Evolutionary conservation across 495 filamentous ascomycete genomes (phyloP).

Genomic region (Parathielavia appendiculata): DNA sequence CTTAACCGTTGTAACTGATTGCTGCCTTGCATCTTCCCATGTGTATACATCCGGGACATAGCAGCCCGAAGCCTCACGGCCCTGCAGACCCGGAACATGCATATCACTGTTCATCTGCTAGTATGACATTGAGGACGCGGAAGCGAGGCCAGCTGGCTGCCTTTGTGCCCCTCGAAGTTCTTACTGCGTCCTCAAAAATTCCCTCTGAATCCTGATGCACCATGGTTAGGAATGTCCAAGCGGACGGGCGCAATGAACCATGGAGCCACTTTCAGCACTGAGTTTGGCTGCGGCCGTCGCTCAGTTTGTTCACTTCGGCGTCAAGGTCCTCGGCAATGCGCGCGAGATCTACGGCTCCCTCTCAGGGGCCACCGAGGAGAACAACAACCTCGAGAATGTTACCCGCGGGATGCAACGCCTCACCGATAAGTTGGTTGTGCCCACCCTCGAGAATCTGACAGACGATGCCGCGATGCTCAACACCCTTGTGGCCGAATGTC

Average conservation of each 20-base stretch:
- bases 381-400: neutral
- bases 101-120: too few species aligned
- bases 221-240: neutral
- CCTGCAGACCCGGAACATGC: too few species aligned
- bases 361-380: neutral
- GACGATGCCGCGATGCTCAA: neutral
- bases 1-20: too few species aligned
- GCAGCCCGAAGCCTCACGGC: too few species aligned
- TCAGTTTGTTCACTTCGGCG: neutral
- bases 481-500: neutral
- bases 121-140: too few species aligned
- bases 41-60: too few species aligned
- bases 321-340: neutral
- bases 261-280: neutral
- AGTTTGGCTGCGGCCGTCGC: neutral
- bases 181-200: too few species aligned
- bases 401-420: neutral
- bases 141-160: too few species aligned
- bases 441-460: neutral
- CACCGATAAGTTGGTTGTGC: neutral
- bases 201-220: too few species aligned
- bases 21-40: too few species aligned
- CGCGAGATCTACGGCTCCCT: conserved; percentile 1
- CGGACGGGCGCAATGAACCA: neutral
- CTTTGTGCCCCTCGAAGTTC: too few species aligned